Base-by-base conservation (phyloP, 306 rosid species). In the Glycine tomentella region DNA sequence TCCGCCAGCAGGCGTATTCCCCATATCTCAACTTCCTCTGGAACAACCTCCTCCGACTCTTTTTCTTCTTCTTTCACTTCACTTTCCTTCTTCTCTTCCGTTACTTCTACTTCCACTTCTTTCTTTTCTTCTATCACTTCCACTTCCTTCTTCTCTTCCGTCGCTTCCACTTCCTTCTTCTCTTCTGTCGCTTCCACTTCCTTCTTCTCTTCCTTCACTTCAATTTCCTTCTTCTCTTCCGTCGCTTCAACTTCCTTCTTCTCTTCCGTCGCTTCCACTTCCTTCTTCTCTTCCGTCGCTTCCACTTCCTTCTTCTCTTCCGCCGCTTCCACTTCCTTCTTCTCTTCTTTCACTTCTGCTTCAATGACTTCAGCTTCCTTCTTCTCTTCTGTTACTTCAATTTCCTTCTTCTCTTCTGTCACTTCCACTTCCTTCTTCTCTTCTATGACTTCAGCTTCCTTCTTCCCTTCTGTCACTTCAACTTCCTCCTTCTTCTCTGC, bases 1-100 rank as follows among this genome's bases (percentile, higher is more conserved):
- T 82, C 86, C 0, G 92, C 90, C 36, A 94, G 74, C 36, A 94
- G 87, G 0, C 95, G 91, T 40, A 92, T 89, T 12, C 98, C 97
- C 97, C 98, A 94, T 6, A 94, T 80, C 10, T 85, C 83, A n/a
- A 91, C 83, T 3, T 88, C 92, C 52, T 85, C 88, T 0, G 88
- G 94, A 38, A 3, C 5, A 36, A 4, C 40, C 40, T 36, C 40
- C 38, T 34, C 40, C 5, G 0, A 36, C 40, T n/a, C 40, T 36
- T 36, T 5, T 38, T 38, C 44, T 34, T 38, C 44, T 38, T 38
- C 44, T 38, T 4, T 38, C 44, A 38, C 7, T 2, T 50, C 55
- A 3, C 0, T 14, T 8, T 83, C 44, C 44, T 38, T 38, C 42
- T 80, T 62, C 45, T 76, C 81, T 3, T 17, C 6, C 68, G 14